These are phyloP conservation scores for Clarkia xantiana DNA, from an alignment of 345 rosid genomes.

Conservation along the genomic window DNA sequence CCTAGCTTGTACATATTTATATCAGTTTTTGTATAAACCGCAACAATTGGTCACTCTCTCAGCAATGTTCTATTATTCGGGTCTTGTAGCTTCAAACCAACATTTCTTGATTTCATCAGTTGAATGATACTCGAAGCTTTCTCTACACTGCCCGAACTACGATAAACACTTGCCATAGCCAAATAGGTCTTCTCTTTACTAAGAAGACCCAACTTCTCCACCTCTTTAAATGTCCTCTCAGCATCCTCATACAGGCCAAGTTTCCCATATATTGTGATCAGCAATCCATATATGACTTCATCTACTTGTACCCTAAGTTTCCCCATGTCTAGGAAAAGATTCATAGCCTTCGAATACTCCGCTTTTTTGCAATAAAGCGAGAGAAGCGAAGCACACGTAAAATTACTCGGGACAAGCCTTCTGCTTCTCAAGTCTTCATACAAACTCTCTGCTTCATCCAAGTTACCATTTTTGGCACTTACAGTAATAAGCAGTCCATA, in stretches of 20 bases:
- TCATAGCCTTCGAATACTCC: constrained; percentile 68
- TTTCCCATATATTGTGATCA: constrained; percentile 80
- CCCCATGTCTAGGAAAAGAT: constrained; percentile 81
- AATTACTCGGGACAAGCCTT: constrained; percentile 65
- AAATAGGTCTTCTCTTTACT: constrained; percentile 73
- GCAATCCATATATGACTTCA: constrained; percentile 83
- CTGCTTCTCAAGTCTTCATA: constrained; percentile 63
- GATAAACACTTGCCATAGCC: constrained; percentile 86
- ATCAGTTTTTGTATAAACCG: too few species aligned
- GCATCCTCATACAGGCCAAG: constrained; percentile 82
- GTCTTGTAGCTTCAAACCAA: constrained; percentile 6
- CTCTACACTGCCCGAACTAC: constrained; percentile 41
- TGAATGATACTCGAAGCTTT: constrained; percentile 51
- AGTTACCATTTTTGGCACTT: constrained; percentile 34
- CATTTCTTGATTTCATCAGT: constrained; percentile 51
- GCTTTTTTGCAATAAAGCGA: constrained; percentile 57
- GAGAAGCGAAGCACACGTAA: constrained; percentile 88
- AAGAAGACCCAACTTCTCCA: constrained; percentile 39
- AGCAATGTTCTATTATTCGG: too few species aligned
- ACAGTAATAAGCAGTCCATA: constrained; percentile 57
- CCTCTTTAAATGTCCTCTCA: constrained; percentile 50
- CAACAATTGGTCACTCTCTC: too few species aligned
- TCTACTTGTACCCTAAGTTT: constrained; percentile 43
- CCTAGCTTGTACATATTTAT: too few species aligned
- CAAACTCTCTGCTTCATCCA: constrained; percentile 41